Base-by-base conservation (phyloP, 352 stramenopile genomes). In the Sclerospora graminicola region DNA sequence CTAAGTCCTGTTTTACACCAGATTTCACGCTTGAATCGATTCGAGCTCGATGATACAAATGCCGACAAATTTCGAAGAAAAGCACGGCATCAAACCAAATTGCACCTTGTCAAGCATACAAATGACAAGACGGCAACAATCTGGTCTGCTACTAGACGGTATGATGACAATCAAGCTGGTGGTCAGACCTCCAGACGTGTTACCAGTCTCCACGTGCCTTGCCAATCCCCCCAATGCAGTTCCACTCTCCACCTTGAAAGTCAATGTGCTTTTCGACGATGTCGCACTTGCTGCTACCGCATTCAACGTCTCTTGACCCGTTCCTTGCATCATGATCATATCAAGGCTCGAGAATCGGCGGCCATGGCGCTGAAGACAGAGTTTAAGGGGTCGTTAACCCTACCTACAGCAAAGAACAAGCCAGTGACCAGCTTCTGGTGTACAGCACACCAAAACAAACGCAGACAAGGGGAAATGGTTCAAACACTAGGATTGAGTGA, bases 281-380 rank as follows among this genome's bases (percentile, higher is more conserved):
- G 71, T 36, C 64, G 71, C 20, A 81, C 58, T 27, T 87, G 75
- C 48, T 87, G 75, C 48, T 87, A 87, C 31, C 60, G 62, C 15
- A 62, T 83, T 33, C 75, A 87, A 43, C 59, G 71, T 8, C 52
- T 84, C 4, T 13, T 66, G 15, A 48, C 44, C 20, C 54, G 39
- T 21, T 65, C 51, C 5, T 39, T 56, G 10, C 46, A 58, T 15
- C 54, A 64, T 21, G 29, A 29, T 1, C 64, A 68, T 35, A 33
- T 30, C 16, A 23, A 51, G 7, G 58, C 58, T 26, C 48, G 54
- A 20, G 29, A 54, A 14, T 64, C 58, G 23, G 58, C 58, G 18
- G 16, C 35, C 13, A 44, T 29, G 6, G 21, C 28, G 11, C 35
- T 68, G 4, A 41, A 48, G 45, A 27, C 13, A 29, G 44, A 68